Conservation (phyloP, 192 early-diverging fungal genomes). For the Podila verticillata region DNA sequence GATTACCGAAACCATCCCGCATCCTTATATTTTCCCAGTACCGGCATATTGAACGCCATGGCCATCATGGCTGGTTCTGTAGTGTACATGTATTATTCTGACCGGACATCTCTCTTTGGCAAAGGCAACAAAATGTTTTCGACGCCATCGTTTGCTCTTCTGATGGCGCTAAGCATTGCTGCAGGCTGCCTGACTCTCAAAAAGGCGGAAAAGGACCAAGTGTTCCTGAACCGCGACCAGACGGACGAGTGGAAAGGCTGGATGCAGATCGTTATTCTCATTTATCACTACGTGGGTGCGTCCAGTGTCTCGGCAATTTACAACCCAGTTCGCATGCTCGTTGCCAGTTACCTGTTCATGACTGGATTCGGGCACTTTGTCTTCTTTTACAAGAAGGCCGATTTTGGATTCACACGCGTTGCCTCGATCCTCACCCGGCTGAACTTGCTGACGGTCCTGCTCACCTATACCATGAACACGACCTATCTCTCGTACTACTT, state of each 20-base stretch:
- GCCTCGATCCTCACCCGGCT: constrained; percentile 70
- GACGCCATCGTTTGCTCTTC: constrained; percentile 53
- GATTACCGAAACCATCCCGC: constrained; percentile 15
- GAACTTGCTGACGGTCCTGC: constrained; percentile 71
- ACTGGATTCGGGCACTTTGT: constrained; percentile 84
- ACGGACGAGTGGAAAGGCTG: constrained; percentile 92
- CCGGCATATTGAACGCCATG: constrained; percentile 55
- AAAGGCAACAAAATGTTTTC: constrained; percentile 73
- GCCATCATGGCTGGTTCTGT: constrained; percentile 63
- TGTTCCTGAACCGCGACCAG: constrained; percentile 78
- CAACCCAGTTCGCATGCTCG: constrained; percentile 76
- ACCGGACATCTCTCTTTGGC: constrained; percentile 75
- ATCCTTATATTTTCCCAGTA: constrained; percentile 44
- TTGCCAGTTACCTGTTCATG: constrained; percentile 84
- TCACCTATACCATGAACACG: constrained; percentile 75
- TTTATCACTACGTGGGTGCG: constrained; percentile 79
- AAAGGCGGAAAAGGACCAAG: constrained; percentile 50
- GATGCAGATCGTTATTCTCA: constrained; percentile 81
- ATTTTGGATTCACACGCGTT: constrained; percentile 72
- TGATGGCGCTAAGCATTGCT: constrained; percentile 51
- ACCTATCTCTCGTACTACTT: constrained; percentile 85
- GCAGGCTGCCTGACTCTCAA: constrained; percentile 59
- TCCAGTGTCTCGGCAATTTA: constrained; percentile 72
- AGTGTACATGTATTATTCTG: constrained; percentile 69
- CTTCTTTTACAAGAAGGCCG: constrained; percentile 76